Evolutionary conservation across 148 eudicot species (phyloP).

Genomic region (Heliosperma pusillum): DNA sequence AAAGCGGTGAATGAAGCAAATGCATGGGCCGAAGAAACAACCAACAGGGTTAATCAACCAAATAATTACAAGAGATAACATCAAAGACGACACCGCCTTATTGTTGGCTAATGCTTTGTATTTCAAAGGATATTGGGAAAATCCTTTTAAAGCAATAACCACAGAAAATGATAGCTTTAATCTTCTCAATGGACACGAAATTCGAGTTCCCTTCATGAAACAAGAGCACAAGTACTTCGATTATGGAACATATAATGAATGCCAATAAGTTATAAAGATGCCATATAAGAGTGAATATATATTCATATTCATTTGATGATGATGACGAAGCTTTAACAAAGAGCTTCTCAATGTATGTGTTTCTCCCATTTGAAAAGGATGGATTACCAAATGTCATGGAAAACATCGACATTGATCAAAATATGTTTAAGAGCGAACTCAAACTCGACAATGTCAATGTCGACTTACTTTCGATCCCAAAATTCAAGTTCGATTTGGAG

Average conservation of each 20-base stretch:
- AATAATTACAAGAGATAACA: background rate
- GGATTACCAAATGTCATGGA: background rate
- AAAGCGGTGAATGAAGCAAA: conserved; percentile 4
- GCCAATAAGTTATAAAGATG: conserved; percentile 19
- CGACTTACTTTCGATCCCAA: background rate
- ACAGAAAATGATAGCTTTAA: background rate
- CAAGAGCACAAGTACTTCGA: background rate
- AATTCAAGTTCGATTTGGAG: no score
- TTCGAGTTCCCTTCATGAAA: conserved; percentile 18
- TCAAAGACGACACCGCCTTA: background rate
- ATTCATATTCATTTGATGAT: background rate
- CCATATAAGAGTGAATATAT: background rate
- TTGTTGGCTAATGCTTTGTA: background rate
- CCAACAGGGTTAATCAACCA: background rate
- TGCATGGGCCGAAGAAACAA: background rate
- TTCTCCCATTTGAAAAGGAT: background rate
- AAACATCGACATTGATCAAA: background rate
- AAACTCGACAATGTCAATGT: background rate
- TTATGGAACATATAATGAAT: conserved; percentile 4
- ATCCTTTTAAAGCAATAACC: background rate
- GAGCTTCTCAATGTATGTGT: background rate
- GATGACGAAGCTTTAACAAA: background rate
- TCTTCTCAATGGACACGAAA: conserved; percentile 17
- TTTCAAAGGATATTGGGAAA: background rate
- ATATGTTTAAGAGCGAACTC: background rate